phyloP scores from a whole-genome alignment of 2,329 filamentous ascomycete species.

The Hypoxylon sp. region DNA sequence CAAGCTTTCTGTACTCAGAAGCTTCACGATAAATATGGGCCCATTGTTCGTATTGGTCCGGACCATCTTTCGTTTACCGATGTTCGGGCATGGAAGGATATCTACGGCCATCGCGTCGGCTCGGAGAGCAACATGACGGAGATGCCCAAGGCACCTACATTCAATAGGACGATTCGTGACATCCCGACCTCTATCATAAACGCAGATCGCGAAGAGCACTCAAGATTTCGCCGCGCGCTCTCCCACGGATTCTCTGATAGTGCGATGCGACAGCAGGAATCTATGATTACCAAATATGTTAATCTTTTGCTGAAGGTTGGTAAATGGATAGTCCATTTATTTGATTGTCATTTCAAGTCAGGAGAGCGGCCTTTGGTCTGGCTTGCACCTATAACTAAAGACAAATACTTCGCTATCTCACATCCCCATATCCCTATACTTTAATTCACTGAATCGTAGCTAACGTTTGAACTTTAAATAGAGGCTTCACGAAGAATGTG shows the following conservation, averaged over 20 bases:
- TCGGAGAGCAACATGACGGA: slow-evolving; percentile 42
- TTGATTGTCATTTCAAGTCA: not conserved
- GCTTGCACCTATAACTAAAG: not conserved
- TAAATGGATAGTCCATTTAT: not conserved
- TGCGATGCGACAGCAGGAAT: slow-evolving; percentile 52
- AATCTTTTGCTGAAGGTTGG: slow-evolving; percentile 56
- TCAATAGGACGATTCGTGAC: slow-evolving; percentile 39
- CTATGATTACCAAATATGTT: slow-evolving; percentile 58
- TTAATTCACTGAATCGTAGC: not conserved
- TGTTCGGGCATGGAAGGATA: slow-evolving; percentile 54
- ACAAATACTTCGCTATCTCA: not conserved
- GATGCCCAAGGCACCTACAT: slow-evolving; percentile 46
- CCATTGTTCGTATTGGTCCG: slow-evolving; percentile 48
- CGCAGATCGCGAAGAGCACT: slow-evolving; percentile 51
- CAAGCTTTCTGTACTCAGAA: slow-evolving; percentile 48
- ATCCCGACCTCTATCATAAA: slow-evolving; percentile 52
- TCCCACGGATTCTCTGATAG: slow-evolving; percentile 53
- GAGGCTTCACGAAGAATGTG: slow-evolving; percentile 56
- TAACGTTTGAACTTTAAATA: slow-evolving; percentile 8
- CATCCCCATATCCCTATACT: not conserved
- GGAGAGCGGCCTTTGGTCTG: not conserved
- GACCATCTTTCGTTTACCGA: slow-evolving; percentile 54
- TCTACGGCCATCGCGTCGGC: slow-evolving; percentile 54
- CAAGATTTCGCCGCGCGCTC: slow-evolving; percentile 50
- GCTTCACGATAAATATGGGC: slow-evolving; percentile 48